phyloP scores from a whole-genome alignment of 1,284 basidiomycete genomes.

The Ceratobasidium theobromae region DNA sequence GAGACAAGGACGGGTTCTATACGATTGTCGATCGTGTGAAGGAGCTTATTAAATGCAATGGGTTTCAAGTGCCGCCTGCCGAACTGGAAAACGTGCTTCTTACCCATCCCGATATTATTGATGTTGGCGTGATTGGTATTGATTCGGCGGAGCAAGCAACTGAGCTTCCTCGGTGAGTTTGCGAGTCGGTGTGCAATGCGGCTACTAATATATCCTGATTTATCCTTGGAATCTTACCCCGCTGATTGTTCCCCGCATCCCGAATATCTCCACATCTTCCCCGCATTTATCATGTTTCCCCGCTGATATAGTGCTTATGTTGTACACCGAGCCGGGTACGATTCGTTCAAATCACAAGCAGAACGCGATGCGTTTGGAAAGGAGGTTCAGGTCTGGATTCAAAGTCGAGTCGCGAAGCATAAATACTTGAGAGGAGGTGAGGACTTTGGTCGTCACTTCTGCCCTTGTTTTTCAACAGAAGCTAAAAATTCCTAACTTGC shows the following conservation, averaged over 20 bases:
- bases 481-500: background rate
- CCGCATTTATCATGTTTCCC: no score
- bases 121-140: conserved; percentile 73
- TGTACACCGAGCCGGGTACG: conserved; percentile 49
- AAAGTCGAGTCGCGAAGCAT: conserved; percentile 60
- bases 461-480: no score
- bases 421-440: conserved; percentile 64
- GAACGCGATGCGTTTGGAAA: conserved; percentile 46
- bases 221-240: no score
- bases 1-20: conserved; percentile 65
- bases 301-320: conserved; percentile 80
- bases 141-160: conserved; percentile 63
- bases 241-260: no score
- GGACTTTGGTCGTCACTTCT: background rate
- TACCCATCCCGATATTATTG: conserved; percentile 68
- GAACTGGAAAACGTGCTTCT: conserved; percentile 77
- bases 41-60: conserved; percentile 84
- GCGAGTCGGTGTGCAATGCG: no score
- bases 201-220: no score
- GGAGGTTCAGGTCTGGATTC: conserved; percentile 63
- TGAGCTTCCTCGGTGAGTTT: conserved; percentile 67
- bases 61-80: conserved; percentile 78
- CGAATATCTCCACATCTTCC: no score
- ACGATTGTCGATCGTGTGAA: conserved; percentile 71
- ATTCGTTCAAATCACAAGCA: conserved; percentile 31